A percentile compares a stretch with the other conserved stretches of the same genome.
Conservation (phyloP, 148 eudicot genomes). For the Hydrangea macrophylla region DNA sequence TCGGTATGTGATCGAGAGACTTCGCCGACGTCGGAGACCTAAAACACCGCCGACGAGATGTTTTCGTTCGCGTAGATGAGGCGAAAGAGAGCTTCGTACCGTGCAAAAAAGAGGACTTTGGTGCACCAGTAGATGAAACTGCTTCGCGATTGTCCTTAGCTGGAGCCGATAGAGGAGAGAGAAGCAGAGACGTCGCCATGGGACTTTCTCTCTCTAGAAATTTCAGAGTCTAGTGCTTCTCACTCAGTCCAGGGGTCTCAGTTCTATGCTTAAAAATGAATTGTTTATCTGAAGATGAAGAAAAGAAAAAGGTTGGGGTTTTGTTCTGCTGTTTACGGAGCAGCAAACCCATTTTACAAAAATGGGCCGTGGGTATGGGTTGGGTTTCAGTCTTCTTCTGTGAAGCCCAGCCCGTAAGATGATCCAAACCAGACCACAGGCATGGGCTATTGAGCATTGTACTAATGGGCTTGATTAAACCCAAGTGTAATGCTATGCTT, state of each 20-base stretch:
- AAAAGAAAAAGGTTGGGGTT: not conserved
- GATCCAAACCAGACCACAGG: no score
- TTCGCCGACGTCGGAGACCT: constrained; percentile 45
- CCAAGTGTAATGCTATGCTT: no score
- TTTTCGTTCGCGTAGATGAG: constrained; percentile 18
- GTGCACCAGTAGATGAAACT: constrained; percentile 15
- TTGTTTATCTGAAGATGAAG: not conserved
- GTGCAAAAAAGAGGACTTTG: constrained; percentile 38
- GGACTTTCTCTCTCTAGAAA: constrained; percentile 5
- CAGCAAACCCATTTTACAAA: no score
- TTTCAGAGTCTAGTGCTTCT: not conserved
- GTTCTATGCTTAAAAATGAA: not conserved
- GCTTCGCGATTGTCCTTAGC: constrained; percentile 24
- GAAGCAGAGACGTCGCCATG: constrained; percentile 54
- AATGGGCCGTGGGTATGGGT: no score
- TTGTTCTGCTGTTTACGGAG: not conserved
- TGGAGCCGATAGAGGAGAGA: constrained; percentile 44
- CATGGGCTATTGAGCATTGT: no score
- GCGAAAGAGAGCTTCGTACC: constrained; percentile 28
- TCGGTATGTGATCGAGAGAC: constrained; percentile 59
- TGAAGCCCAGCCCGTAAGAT: no score
- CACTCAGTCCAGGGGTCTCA: not conserved
- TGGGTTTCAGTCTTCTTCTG: no score
- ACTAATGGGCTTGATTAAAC: no score
- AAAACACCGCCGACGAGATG: constrained; percentile 28